phyloP scores from a whole-genome alignment of 179 eudicot species.

The Monotropa hypopitys region DNA sequence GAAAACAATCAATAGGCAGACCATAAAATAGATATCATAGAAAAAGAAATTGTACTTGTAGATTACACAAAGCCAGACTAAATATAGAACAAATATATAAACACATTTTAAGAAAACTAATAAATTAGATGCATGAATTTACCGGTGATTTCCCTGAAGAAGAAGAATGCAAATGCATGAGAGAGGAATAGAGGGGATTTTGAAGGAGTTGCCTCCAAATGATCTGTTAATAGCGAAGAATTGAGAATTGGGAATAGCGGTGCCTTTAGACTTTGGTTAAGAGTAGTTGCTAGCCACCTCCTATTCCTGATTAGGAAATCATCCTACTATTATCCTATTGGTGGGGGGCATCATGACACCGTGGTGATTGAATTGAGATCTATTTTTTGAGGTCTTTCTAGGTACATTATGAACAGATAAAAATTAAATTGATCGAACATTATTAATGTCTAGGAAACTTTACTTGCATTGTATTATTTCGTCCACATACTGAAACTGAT shows the following conservation, averaged over 20 bases:
- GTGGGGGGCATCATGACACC: no score
- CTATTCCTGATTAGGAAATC: background rate
- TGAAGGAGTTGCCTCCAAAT: background rate
- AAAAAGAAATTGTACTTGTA: background rate
- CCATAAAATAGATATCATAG: background rate
- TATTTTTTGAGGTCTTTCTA: no score
- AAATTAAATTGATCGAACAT: no score
- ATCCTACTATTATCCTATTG: background rate
- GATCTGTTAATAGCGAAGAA: background rate
- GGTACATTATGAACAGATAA: no score
- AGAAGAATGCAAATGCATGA: background rate
- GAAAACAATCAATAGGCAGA: background rate
- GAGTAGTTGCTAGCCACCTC: background rate
- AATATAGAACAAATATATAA: background rate
- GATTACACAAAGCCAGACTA: background rate
- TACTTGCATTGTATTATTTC: no score
- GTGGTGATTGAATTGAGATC: no score
- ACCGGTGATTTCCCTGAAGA: background rate
- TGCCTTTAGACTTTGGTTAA: background rate
- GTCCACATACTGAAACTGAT: no score
- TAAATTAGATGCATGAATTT: background rate
- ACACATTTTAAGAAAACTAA: background rate
- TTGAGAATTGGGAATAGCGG: background rate
- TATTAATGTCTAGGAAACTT: no score
- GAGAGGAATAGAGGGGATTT: background rate